Base-by-base conservation (phyloP, 805 yeast genomes). In the Komagataella pastoris region DNA sequence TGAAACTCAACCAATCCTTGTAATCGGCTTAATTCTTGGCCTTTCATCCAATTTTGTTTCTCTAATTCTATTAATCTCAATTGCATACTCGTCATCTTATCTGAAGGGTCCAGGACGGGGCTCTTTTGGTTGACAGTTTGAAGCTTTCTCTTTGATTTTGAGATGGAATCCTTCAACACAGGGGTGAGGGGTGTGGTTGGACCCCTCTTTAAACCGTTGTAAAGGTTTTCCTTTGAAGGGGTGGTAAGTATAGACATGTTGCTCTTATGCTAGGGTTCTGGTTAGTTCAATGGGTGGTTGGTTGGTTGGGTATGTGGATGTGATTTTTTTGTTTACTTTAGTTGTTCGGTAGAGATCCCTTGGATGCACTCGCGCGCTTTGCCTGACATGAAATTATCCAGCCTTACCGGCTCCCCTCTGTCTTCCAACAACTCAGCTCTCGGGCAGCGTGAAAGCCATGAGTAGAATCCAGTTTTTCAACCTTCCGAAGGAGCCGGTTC, bases 401-500 rank as follows among this genome's bases (percentile, higher is more conserved):
- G 40, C 5, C 12, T 30, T 30, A 30, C 40, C n/a, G n/a, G n/a
- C n/a, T n/a, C n/a, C n/a, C n/a, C n/a, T n/a, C n/a, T n/a, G n/a
- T n/a, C n/a, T n/a, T n/a, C n/a, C n/a, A n/a, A n/a, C 40, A 10
- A 5, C 14, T 8, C 40, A 30, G 40, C n/a, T 8, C 23, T 10
- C 14, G 14, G 12, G 14, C 40, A 10, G 40, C 14, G 40, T 30
- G 14, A 8, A 30, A 10, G 10, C 14, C 14, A 30, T 30, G 40
- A 30, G 40, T 12, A 10, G 8, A 30, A 46, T 46, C 7, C 19
- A 46, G 14, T 47, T 49, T 14, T 49, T 45, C 47, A 49, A 49
- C 47, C 23, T 36, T 18, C 51, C 51, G 6, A 45, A 24, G 2
- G 30, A 23, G 40, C 47, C 40, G 23, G 24, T 75, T 0, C 76